Percentiles rank a stretch among this genome's conserved stretches.
phyloP scores from a whole-genome alignment of 768 basidiomycete species.

The Kondoa subrosea region DNA sequence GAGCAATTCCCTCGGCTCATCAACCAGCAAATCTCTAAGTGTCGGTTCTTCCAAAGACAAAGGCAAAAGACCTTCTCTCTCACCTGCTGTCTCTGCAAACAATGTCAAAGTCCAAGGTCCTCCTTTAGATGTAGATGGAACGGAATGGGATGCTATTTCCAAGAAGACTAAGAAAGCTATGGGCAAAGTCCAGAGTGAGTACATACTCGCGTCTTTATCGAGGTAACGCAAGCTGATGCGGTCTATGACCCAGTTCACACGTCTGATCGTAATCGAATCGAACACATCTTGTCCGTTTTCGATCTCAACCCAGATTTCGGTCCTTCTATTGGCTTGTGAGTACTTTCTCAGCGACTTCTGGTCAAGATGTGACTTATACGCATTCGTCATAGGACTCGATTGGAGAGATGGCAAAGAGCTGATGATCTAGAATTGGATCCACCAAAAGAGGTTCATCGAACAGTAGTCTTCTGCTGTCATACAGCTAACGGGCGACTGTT shows the following conservation, averaged over 20 bases:
- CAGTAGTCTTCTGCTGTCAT: neutral
- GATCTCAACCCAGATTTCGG: constrained; percentile 70
- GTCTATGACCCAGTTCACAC: constrained; percentile 43
- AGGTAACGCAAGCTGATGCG: neutral
- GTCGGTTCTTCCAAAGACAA: neutral
- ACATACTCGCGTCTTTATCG: neutral
- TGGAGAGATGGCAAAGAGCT: constrained; percentile 79
- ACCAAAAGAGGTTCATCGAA: constrained; percentile 48
- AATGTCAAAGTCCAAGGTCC: neutral
- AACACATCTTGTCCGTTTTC: constrained; percentile 61
- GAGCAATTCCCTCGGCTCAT: neutral
- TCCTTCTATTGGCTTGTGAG: constrained; percentile 50
- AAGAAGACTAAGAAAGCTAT: neutral
- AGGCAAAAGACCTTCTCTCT: neutral
- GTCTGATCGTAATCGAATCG: constrained; percentile 45
- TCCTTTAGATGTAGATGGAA: neutral
- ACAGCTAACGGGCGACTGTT: constrained; percentile 10
- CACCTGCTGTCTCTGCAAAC: neutral
- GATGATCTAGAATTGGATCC: constrained; percentile 59
- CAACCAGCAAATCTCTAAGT: neutral
- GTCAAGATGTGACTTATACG: neutral
- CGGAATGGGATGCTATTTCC: neutral
- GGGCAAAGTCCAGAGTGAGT: neutral
- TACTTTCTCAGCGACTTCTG: neutral
- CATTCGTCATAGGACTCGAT: constrained; percentile 39